A percentile compares a stretch with the other conserved stretches of the same genome.
Evolutionary conservation across 2,329 filamentous ascomycete genomes (phyloP).

Genomic region (Dothistroma septosporum): DNA sequence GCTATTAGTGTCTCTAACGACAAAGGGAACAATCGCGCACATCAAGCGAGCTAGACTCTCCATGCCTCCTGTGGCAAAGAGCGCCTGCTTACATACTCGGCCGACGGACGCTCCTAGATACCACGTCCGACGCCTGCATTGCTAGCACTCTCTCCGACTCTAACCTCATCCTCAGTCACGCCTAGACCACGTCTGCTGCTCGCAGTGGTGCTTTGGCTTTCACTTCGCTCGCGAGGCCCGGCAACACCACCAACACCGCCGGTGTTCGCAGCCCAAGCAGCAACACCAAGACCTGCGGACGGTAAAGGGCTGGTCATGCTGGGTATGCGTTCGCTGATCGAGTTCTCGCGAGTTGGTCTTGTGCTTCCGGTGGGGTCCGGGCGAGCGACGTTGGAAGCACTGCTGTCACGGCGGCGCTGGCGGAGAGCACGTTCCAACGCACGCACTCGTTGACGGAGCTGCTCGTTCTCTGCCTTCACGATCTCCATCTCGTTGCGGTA

Average conservation of each 20-base stretch:
- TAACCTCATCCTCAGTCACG: constrained; percentile 32
- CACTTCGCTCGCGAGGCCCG: constrained; percentile 34
- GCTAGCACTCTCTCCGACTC: constrained; percentile 36
- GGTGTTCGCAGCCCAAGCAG: constrained; percentile 29
- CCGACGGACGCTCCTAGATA: constrained; percentile 7
- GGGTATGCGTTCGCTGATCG: constrained; percentile 10
- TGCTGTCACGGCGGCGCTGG: constrained; percentile 31
- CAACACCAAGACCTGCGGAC: constrained; percentile 22
- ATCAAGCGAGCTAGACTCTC: background rate
- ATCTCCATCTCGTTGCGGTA: constrained; percentile 47
- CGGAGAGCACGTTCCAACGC: constrained; percentile 44
- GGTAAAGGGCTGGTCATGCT: constrained; percentile 16
- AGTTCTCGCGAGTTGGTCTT: constrained; percentile 7
- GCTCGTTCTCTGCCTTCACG: constrained; percentile 49
- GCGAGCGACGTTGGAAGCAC: constrained; percentile 29
- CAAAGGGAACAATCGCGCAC: background rate
- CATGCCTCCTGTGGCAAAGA: background rate
- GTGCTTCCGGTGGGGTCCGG: constrained; percentile 10
- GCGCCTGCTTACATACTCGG: background rate
- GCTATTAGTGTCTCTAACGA: background rate
- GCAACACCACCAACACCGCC: constrained; percentile 34
- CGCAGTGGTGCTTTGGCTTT: constrained; percentile 38
- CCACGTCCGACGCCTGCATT: constrained; percentile 25
- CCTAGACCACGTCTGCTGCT: constrained; percentile 28
- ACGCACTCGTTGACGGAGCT: constrained; percentile 45